Percentiles rank a stretch among this genome's conserved stretches.
Conservation (phyloP, 2,329 filamentous ascomycete genomes). For the Aureobasidium sp. region DNA sequence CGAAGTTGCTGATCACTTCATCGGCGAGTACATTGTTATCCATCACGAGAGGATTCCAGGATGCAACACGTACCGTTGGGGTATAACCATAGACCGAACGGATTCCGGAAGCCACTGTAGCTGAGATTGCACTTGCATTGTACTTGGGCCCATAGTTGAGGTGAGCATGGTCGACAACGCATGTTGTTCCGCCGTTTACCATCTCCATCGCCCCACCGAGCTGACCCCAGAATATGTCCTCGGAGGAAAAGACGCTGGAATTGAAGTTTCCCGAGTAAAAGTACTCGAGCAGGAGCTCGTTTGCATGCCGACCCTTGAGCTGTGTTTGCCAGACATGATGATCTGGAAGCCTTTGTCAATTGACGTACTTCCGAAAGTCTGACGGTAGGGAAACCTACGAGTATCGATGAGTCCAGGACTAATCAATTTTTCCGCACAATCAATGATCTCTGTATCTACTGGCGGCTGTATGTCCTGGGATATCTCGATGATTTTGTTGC, state of each 20-base stretch:
- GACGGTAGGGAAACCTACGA: neutral
- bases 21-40: conserved; percentile 24
- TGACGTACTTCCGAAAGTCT: neutral
- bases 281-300: conserved; percentile 39
- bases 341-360: neutral
- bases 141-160: conserved; percentile 27
- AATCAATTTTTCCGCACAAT: neutral
- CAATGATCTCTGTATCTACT: neutral
- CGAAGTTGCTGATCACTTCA: conserved; percentile 34
- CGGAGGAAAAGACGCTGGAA: conserved; percentile 29
- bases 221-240: conserved; percentile 43
- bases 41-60: neutral
- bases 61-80: neutral
- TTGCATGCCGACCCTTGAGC: conserved; percentile 32
- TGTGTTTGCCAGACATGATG: conserved; percentile 15
- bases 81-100: conserved; percentile 40
- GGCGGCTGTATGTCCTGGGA: neutral
- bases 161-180: conserved; percentile 33
- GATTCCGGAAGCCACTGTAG: conserved; percentile 39
- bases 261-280: conserved; percentile 26
- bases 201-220: conserved; percentile 35
- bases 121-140: conserved; percentile 31
- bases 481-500: neutral
- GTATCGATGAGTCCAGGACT: neutral
- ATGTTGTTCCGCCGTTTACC: conserved; percentile 38